Percentiles rank a stretch among this genome's conserved stretches.
phyloP scores from a whole-genome alignment of 1,139 yeast genomes.

The Saccharomyces hybrid region DNA sequence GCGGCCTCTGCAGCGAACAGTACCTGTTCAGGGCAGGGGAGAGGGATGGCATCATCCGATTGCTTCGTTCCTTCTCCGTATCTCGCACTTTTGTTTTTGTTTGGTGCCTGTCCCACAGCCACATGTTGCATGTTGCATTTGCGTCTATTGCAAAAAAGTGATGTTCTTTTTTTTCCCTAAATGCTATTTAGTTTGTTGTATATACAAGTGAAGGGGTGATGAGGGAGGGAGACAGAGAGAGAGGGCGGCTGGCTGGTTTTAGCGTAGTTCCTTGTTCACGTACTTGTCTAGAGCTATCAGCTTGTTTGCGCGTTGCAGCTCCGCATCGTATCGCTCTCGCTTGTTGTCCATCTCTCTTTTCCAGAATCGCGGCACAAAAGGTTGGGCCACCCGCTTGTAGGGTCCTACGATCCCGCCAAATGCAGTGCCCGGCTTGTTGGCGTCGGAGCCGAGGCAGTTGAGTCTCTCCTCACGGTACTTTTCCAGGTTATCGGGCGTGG shows the following conservation, averaged over 20 bases:
- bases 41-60: neutral
- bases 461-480: constrained; percentile 40
- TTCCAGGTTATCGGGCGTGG: constrained; percentile 35
- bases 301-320: constrained; percentile 12
- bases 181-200: neutral
- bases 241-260: neutral
- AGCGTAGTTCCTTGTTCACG: neutral
- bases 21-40: no score
- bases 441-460: constrained; percentile 57
- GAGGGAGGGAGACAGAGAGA: neutral
- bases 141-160: neutral
- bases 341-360: constrained; percentile 39
- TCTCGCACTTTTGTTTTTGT: neutral
- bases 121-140: neutral
- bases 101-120: neutral
- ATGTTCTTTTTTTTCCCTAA: neutral
- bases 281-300: constrained; percentile 12
- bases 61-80: neutral
- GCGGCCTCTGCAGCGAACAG: neutral
- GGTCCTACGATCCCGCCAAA: constrained; percentile 75
- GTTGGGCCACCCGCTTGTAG: constrained; percentile 57
- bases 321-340: constrained; percentile 27
- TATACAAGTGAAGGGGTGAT: neutral
- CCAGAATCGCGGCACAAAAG: constrained; percentile 54
- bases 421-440: constrained; percentile 57